Conservation (phyloP, 805 yeast genomes). For the Candida pseudofarinosa region DNA sequence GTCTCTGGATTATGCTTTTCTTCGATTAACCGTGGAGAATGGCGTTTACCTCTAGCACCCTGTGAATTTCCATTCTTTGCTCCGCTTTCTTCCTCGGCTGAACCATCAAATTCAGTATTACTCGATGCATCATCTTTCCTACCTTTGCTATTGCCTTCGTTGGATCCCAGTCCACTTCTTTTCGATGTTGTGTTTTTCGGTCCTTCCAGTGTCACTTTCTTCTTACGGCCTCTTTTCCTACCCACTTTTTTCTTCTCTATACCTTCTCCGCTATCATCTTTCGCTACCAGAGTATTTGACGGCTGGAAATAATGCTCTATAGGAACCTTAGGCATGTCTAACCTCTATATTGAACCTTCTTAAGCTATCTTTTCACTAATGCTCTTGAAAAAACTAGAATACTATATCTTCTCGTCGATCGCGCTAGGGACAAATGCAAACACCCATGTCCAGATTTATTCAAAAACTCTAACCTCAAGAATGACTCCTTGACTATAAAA, state of each 20-base stretch:
- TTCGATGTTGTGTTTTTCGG: background rate
- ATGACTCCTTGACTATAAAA: too few species aligned
- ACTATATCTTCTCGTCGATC: background rate
- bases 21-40: slow-evolving; percentile 6
- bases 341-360: background rate
- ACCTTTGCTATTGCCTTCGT: background rate
- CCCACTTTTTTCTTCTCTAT: background rate
- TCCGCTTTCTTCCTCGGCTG: background rate
- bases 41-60: slow-evolving; percentile 1
- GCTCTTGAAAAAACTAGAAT: background rate
- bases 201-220: background rate
- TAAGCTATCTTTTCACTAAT: background rate
- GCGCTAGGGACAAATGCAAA: background rate
- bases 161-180: background rate
- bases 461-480: too few species aligned
- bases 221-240: background rate
- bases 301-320: background rate
- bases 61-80: background rate
- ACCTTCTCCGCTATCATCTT: background rate
- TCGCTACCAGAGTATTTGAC: background rate
- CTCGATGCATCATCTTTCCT: slow-evolving; percentile 4
- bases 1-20: slow-evolving; percentile 1
- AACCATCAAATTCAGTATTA: background rate
- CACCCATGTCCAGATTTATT: background rate
- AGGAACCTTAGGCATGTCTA: background rate